Base-by-base conservation (phyloP, 768 basidiomycete species). In the Xanthoconium purpureum region DNA sequence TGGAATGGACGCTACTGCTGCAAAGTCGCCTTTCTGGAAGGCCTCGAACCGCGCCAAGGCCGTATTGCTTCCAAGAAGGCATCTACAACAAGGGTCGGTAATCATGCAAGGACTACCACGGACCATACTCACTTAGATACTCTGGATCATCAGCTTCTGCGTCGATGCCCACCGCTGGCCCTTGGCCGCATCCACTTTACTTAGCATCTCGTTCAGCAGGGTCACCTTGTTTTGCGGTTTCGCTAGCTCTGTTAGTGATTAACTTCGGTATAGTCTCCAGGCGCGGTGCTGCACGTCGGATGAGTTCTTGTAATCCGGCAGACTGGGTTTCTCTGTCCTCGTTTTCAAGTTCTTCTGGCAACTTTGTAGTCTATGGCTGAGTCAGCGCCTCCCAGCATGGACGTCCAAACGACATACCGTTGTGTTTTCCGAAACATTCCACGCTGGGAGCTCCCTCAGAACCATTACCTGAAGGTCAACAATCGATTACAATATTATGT, bases 241-340 rank as follows among this genome's bases (percentile, higher is more conserved):
- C 65, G 91, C 92, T 33, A 98, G 84, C 63, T 98, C 97, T 3
- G 83, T 85, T 36, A 94, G 74, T 0, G 94, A 89, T 65, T 98
- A 94, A 11, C 86, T 80, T 14, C 91, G 87, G n/a, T n/a, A 71
- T 99, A 98, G 70, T 98, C 94, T 0, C 90, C 2, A 99, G 82
- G 61, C 93, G 84, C 0, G 97, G 97, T 18, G 96, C 96, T 15
- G 96, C 97, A 53, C 97, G 78, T 45, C 97, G 84, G 55, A 99
- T 98, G 39, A 98, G 84, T 70, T 99, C 97, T 73, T 99, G 97
- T 18, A 99, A 79, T 77, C 98, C 98, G 0, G 97, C 97, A 0
- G 88, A 87, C 69, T 99, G 96, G 0, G 96, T 96, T 57, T 86
- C 87, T 13, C 97, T 82, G 69, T 99, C 97, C 69, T 98, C 97